Base-by-base conservation (phyloP, 2,329 filamentous ascomycete species). In the Fusarium sp. region DNA sequence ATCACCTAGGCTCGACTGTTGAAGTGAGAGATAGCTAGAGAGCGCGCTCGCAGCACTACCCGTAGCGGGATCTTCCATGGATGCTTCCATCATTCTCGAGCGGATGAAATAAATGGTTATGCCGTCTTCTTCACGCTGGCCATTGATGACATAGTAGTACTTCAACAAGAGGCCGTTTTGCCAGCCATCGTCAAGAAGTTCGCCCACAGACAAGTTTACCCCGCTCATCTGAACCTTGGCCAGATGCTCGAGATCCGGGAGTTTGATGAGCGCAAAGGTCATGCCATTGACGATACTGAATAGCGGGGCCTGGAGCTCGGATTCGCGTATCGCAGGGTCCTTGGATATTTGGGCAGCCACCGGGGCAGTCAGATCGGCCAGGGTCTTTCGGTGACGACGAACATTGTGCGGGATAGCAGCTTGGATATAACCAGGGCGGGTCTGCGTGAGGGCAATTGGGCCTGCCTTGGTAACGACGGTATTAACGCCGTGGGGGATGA, bases 261-360 rank as follows among this genome's bases (percentile, higher is more conserved):
- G 83, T 72, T 88, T 82, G 18, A 92, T 83, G 36, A 93, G 86
- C n/a, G 89, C 81, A 79, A 94, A 94, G 2, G 88, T 89, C 90
- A 95, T 92, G 52, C 93, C 93, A 47, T 89, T 89, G 39, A 94
- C 92, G 49, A 94, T 88, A 71, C 88, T 90, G 62, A 90, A 85
- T 22, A 89, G 76, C 18, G 87, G 86, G 13, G 86, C 84, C 15
- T 73, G 66, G 36, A 83, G 71, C 79, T 85, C 83, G 8, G 80
- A 80, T n/a, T 77, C 59, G 27, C 77, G 77, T 52, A 84, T 77
- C 8, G 66, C 68, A 1, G 70, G 46, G 33, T 80, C 76, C 13
- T 68, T 22, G 27, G 79, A 78, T 17, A 84, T 77, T 25, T 78
- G 72, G 18, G 66, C 68, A 61, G 75, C 58, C 17, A 66, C 47